A percentile compares a stretch with the other conserved stretches of the same genome.
These are phyloP conservation scores for Vigna angularis DNA, from an alignment of 306 rosid genomes.

Conservation along the genomic window DNA sequence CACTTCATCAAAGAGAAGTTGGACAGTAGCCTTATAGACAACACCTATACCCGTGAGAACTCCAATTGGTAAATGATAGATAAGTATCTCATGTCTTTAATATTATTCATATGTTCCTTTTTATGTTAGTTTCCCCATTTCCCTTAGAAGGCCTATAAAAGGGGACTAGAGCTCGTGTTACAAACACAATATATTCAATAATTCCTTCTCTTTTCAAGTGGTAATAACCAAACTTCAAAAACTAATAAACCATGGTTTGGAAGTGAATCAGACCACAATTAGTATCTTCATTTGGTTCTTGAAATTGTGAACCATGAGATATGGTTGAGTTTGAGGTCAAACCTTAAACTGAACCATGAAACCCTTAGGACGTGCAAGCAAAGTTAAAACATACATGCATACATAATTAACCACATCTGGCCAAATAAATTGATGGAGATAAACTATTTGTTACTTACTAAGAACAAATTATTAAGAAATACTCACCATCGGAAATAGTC, in stretches of 20 bases:
- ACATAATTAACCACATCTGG: conserved; percentile 2
- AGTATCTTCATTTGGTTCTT: not conserved
- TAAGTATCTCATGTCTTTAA: not conserved
- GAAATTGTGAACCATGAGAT: conserved; percentile 15
- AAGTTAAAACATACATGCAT: not conserved
- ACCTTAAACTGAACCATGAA: conserved; percentile 1
- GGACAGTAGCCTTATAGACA: not conserved
- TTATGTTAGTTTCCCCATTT: not conserved
- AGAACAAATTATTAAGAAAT: not conserved
- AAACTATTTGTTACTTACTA: conserved; percentile 17
- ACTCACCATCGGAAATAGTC: conserved; percentile 98
- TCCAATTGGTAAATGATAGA: no score
- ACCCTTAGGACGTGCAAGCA: conserved; percentile 16
- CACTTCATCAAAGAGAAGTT: not conserved
- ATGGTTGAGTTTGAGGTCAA: conserved; percentile 4
- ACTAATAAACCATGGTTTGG: conserved; percentile 3
- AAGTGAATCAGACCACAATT: not conserved
- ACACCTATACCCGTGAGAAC: no score
- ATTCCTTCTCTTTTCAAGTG: not conserved
- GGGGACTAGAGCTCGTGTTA: not conserved
- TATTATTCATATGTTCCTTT: not conserved
- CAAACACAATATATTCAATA: not conserved
- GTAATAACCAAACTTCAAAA: not conserved
- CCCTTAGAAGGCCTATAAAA: not conserved
- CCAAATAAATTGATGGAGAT: conserved; percentile 11